Evolutionary conservation across 495 filamentous ascomycete genomes (phyloP).

Genomic region (Lindgomyces ingoldianus): DNA sequence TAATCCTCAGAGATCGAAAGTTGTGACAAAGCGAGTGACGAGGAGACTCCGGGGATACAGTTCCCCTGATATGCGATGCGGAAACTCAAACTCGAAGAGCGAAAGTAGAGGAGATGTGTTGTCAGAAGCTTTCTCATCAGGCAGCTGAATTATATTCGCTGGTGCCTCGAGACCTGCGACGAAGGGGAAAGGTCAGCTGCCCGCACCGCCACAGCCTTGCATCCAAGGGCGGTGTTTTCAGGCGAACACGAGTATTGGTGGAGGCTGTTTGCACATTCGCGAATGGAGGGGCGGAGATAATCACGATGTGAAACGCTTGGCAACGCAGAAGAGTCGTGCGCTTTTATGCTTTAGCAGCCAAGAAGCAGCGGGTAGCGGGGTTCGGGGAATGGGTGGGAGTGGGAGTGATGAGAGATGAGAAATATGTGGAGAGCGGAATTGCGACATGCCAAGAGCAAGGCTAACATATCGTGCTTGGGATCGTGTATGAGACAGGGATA

Average conservation of each 20-base stretch:
- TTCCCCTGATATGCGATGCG: too few species aligned
- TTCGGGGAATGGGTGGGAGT: not conserved
- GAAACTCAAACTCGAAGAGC: too few species aligned
- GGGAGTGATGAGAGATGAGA: too few species aligned
- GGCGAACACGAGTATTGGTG: not conserved
- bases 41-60: too few species aligned
- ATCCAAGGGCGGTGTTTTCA: not conserved
- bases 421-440: too few species aligned
- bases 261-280: not conserved
- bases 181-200: not conserved
- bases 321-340: not conserved
- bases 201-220: not conserved
- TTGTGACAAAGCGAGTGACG: not conserved
- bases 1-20: not conserved
- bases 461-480: too few species aligned
- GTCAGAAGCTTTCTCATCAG: not conserved
- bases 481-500: too few species aligned
- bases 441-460: too few species aligned
- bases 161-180: not conserved
- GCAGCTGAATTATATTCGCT: not conserved
- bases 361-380: not conserved
- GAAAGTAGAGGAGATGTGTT: not conserved
- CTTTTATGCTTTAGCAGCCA: not conserved
- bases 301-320: not conserved
- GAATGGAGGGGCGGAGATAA: not conserved